Evolutionary conservation across 345 rosid species (phyloP), one percentile per base, ranked within the genome.

Genomic region (Clarkia xantiana): DNA sequence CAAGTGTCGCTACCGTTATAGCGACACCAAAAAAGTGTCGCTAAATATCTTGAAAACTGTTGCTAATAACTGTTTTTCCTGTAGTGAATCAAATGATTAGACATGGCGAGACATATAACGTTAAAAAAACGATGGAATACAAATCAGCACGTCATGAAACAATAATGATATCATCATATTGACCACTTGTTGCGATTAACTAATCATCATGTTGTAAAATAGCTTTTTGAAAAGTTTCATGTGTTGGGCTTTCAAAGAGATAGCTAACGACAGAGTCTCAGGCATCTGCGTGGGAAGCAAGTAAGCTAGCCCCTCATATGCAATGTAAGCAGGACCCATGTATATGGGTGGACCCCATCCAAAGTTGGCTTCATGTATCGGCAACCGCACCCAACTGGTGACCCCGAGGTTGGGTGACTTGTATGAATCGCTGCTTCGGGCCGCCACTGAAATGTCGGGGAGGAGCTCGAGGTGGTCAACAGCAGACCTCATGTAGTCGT

Each of bases 401-500:
- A 84, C 72, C 53, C 73, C 68, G 4, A 76, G 76, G 60, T 81
- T 88, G 1, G 88, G 81, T 40, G 71, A 74, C 62, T 36, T 43
- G 40, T 69, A 79, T 14, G 77, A 79, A 3, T 69, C 75, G 1
- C 75, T 62, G 6, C 75, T 75, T 0, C 68, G 61, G 4, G 39
- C 74, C 4, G 71, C 68, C 14, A 53, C 64, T 0, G 71, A 52
- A 0, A 64, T 43, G 44, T 76, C 81, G 3, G 74, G 68, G 48
- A 68, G 80, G 80, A 81, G 66, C 84, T 90, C 61, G 12, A 90
- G 68, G 78, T 71, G 86, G 71, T 90, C 97, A 14, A 90, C 88
- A 53, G 97, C 97, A 40, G 97, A 90, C 71, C 84, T 79, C 40
- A 90, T 59, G 63, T 90, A 90, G 29, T 77, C 79, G 11, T 90